Base-by-base conservation (phyloP, 768 basidiomycete species). In the Chalciporus sphaerocephalus region DNA sequence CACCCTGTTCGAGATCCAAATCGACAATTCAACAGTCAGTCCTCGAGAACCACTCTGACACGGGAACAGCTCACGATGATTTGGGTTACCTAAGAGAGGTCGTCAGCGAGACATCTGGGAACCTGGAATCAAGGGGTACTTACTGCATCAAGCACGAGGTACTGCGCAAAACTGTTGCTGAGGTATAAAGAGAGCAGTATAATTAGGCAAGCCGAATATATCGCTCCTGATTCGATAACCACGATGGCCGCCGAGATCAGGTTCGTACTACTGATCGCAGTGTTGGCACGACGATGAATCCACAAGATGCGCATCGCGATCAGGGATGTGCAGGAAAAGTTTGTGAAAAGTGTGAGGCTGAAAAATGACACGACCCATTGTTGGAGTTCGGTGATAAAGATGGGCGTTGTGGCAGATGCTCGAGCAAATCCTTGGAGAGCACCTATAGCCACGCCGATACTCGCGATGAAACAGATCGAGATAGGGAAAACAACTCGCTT, bases 151-250 rank as follows among this genome's bases (percentile, higher is more conserved):
- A 55, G 48, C 13, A 43, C n/a, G 15, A 57, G 44, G 36, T 57
- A 55, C 28, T 55, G 51, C 22, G 41, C 49, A 23, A 38, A 52
- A 13, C 35, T 45, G 23, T 43, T 34, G 23, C 16, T 28, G 30
- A 47, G 11, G 40, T 44, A 58, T 36, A 53, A 33, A 23, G 38
- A 44, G 3, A 58, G 23, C 35, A 53, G 28, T 7, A 46, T 39
- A 9, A 51, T 37, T 18, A 48, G 36, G 15, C 28, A 38, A 4
- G 34, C 21, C 2, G 54, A 46, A 42, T 58, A 58, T 13, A 58
- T 41, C 5, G 46, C 37, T 22, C 56, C 54, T 0, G 56, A 58
- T 34, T 58, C 56, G 42, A 58, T 33, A 41, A 58, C 42, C 10
- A 58, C 28, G 24, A 53, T 21, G 10, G 39, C 39, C 15, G 48